Conservation (phyloP, 2,329 filamentous ascomycete species). For the Aspergillus jensenii region DNA sequence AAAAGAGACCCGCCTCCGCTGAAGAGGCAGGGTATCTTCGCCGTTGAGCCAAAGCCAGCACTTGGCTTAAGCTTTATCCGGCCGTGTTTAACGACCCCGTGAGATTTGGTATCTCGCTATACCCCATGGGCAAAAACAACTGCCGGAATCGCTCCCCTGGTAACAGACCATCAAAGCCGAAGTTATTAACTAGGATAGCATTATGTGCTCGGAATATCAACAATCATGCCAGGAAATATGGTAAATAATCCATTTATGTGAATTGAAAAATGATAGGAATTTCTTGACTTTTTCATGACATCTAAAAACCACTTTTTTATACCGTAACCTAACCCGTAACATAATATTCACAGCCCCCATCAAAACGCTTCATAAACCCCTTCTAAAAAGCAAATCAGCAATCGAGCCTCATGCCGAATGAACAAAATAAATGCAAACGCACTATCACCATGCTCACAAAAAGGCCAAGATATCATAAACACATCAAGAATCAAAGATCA, state of each 20-base stretch:
- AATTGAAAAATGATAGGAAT: not conserved
- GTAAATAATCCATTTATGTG: not conserved
- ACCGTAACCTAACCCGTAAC: not conserved
- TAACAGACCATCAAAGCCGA: no score
- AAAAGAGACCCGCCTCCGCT: not conserved
- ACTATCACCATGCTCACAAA: slow-evolving; percentile 11
- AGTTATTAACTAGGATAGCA: not conserved
- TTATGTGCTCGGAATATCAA: not conserved
- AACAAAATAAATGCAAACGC: slow-evolving; percentile 5
- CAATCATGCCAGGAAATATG: not conserved
- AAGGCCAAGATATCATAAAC: slow-evolving; percentile 18
- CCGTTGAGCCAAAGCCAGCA: not conserved
- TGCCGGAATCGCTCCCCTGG: not conserved
- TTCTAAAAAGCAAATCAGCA: not conserved
- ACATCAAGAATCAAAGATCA: slow-evolving; percentile 24
- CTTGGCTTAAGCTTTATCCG: not conserved
- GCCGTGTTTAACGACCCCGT: not conserved
- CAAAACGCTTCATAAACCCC: not conserved
- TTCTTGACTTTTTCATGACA: not conserved
- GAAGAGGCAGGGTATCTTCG: not conserved
- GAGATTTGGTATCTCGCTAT: not conserved
- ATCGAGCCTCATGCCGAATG: slow-evolving; percentile 1
- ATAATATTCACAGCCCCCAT: not conserved
- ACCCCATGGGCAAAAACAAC: not conserved
- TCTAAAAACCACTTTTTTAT: not conserved